Percentiles rank a stretch among this genome's conserved stretches.
phyloP scores from a whole-genome alignment of 208 protist species.

The Plasmodiophora brassicae region DNA sequence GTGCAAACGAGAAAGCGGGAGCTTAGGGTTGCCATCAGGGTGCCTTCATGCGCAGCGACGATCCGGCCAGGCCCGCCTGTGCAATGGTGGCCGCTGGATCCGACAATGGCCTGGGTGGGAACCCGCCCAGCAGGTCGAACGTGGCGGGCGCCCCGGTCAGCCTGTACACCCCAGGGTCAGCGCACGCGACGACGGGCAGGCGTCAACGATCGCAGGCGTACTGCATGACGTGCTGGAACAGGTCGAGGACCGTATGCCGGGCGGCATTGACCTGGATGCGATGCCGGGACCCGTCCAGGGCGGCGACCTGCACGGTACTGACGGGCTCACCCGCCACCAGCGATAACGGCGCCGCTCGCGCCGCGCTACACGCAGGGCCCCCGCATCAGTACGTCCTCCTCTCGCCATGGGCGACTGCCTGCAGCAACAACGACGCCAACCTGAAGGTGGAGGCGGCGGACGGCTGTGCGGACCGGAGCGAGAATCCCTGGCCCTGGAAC shows the following conservation, averaged over 20 bases:
- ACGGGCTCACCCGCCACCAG: background rate
- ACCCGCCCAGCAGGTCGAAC: background rate
- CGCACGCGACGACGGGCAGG: background rate
- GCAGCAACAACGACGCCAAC: too few relatives aligned
- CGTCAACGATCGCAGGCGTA: background rate
- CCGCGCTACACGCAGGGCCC: background rate
- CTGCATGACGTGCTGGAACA: background rate
- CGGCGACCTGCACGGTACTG: background rate
- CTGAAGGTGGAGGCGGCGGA: too few relatives aligned
- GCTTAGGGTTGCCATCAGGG: too few relatives aligned
- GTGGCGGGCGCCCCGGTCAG: background rate
- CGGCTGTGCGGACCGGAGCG: background rate
- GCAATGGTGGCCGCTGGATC: background rate
- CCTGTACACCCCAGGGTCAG: background rate
- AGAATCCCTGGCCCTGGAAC: background rate
- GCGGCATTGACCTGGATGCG: background rate
- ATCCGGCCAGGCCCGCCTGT: background rate
- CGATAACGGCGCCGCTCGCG: background rate
- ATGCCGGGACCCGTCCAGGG: background rate
- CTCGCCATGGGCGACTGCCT: too few relatives aligned
- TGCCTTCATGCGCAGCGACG: too few relatives aligned
- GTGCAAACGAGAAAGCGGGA: too few relatives aligned
- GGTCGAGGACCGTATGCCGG: background rate
- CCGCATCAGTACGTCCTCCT: too few relatives aligned
- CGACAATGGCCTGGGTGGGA: background rate